A percentile compares a stretch with the other conserved stretches of the same genome.
Conservation (phyloP, 2,329 filamentous ascomycete species). For the Pestalotiopsis sp. region DNA sequence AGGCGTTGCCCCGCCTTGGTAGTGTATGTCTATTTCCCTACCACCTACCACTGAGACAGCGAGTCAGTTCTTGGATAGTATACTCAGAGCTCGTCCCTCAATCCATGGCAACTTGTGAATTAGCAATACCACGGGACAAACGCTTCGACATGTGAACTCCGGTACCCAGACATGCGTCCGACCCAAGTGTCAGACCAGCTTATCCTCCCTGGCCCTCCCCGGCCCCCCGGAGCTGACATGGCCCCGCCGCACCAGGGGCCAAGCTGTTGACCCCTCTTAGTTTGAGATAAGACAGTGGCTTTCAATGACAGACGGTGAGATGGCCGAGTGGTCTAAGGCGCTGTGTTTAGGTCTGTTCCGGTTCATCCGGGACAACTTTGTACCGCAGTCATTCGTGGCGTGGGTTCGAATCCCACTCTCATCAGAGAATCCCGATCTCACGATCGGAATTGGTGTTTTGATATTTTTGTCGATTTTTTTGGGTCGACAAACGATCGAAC, state of each 20-base stretch:
- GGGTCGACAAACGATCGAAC: neutral
- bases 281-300: neutral
- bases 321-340: conserved; percentile 11
- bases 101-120: too few species aligned
- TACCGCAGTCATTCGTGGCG: conserved; percentile 44
- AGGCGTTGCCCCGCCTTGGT: too few species aligned
- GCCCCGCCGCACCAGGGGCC: neutral
- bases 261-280: neutral
- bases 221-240: too few species aligned
- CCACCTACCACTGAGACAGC: too few species aligned
- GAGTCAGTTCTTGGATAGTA: too few species aligned
- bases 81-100: too few species aligned
- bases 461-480: neutral
- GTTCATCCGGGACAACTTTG: conserved; percentile 11
- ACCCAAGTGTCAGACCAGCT: too few species aligned
- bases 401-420: conserved; percentile 56
- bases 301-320: neutral
- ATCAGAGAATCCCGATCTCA: conserved; percentile 22
- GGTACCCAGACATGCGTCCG: too few species aligned
- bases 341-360: conserved; percentile 7
- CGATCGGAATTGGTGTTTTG: neutral
- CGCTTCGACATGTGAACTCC: too few species aligned
- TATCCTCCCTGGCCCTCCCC: neutral
- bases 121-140: too few species aligned
- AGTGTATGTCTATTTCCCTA: too few species aligned